Evolutionary conservation across 441 rosid genomes (phyloP).

Genomic region (Populus hybrid): DNA sequence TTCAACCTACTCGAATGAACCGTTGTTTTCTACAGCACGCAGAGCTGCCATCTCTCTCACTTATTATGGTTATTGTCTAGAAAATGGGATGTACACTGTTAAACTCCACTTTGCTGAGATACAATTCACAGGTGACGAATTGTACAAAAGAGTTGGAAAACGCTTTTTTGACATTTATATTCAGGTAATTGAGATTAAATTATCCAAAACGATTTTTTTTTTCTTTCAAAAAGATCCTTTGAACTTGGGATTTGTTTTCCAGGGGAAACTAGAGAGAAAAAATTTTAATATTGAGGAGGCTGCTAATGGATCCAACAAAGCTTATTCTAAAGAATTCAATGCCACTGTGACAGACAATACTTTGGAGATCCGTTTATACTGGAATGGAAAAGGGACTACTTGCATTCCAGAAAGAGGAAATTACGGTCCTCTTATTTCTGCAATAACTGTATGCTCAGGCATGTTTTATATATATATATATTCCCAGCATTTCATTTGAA

Average conservation of each 20-base stretch:
- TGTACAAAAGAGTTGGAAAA: conserved; percentile 35
- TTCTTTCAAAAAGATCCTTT: too few species aligned
- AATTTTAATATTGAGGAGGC: neutral
- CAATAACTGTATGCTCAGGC: too few species aligned
- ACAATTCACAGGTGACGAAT: conserved; percentile 32
- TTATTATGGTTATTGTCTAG: too few species aligned
- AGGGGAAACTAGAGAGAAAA: neutral
- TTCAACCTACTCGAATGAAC: too few species aligned
- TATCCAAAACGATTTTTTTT: too few species aligned
- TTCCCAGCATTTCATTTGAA: too few species aligned
- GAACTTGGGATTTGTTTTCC: neutral
- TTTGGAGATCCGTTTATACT: conserved; percentile 40
- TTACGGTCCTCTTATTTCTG: conserved; percentile 48
- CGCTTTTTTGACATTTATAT: conserved; percentile 48
- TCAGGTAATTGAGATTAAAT: conserved; percentile 32
- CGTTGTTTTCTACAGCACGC: too few species aligned
- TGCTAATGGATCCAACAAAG: neutral
- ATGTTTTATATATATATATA: conserved; percentile 5
- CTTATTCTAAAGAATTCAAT: neutral
- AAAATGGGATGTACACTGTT: too few species aligned
- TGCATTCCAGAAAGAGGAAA: conserved; percentile 36
- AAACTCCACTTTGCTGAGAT: conserved; percentile 34
- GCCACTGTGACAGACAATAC: conserved; percentile 27
- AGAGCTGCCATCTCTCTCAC: too few species aligned
- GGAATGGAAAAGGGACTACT: conserved; percentile 56